Evolutionary conservation across 202 grass and related monocot genomes (phyloP), one percentile per base, ranked within the genome.

Genomic region (Schoenoplectus triqueter): DNA sequence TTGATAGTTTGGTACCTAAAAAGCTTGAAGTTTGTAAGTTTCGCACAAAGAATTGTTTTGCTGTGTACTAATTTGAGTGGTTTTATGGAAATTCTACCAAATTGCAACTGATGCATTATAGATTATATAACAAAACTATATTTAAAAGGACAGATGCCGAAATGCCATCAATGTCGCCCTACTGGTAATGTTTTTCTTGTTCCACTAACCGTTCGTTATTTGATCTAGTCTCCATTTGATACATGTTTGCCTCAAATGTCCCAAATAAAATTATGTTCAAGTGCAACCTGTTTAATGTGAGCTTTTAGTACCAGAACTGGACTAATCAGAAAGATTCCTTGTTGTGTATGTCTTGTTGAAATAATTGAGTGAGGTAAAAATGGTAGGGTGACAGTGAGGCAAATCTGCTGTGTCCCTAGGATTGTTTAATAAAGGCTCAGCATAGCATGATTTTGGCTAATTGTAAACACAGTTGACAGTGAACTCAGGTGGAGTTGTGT

Each of bases 401-500:
- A 66, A 66, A 66, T 52, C 14, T 48, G 6, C 19, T 48, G 41
- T 66, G 17, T 1, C 10, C 48, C 9, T 81, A 22, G 17, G 18
- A 14, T 81, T 81, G 57, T 81, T 81, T 48, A 15, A 49, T 21
- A 0, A 55, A 77, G 6, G 19, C 11, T 15, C 21, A 41, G 11
- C 21, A 49, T 77, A 40, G 21, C 10, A 21, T 87, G 59, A 18
- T 83, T 84, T 86, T 42, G 42, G 60, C 20, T 76, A 69, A 60
- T 31, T 78, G 20, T 65, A 10, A 86, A 76, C 80, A 59, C 80
- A 93, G 95, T 66, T 98, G 50, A 98, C 92, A 44, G 95, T 98
- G 64, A 95, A 98, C 89, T 98, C 95, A 84, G 95, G 95, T 63
- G 93, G 95, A 39, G 88, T 98, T 61, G 95, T 98, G 20, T 98